These are phyloP conservation scores for Kwoniella mangroviensis DNA, from an alignment of 768 basidiomycete species.

Conservation along the genomic window DNA sequence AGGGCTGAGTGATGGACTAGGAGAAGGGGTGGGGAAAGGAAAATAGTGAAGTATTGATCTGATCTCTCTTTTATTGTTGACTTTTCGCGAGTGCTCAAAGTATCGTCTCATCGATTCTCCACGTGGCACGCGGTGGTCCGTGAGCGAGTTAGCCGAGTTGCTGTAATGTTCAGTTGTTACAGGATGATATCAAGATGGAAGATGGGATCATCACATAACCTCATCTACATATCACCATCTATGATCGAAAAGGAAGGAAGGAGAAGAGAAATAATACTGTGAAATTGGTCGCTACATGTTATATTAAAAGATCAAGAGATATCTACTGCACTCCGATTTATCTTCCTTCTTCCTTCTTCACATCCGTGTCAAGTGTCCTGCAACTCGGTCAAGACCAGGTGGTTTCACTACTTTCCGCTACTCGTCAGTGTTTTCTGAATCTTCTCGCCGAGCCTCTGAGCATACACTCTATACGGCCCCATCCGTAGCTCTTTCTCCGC, in stretches of 20 bases:
- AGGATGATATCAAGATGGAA: no score
- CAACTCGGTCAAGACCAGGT: no score
- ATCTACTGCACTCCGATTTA: no score
- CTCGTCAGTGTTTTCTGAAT: no score
- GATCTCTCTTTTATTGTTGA: conserved; percentile 1
- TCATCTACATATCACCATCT: conserved; percentile 6
- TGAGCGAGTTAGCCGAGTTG: conserved; percentile 2
- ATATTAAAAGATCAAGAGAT: no score
- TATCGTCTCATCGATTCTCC: conserved; percentile 3
- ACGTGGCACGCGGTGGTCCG: background rate
- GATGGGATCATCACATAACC: background rate
- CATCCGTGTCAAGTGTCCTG: no score
- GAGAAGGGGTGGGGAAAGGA: background rate
- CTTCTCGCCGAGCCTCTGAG: no score
- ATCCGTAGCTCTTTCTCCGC: conserved; percentile 35
- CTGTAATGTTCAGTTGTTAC: no score
- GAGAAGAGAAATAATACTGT: background rate
- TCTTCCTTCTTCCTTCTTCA: no score
- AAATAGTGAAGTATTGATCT: background rate
- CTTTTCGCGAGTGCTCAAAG: background rate
- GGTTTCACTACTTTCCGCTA: no score
- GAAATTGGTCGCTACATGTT: no score
- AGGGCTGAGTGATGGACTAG: background rate
- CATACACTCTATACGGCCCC: conserved; percentile 3
- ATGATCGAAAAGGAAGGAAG: background rate